Evolutionary conservation across 2,329 filamentous ascomycete genomes (phyloP).

Genomic region (Colletotrichum sp.): DNA sequence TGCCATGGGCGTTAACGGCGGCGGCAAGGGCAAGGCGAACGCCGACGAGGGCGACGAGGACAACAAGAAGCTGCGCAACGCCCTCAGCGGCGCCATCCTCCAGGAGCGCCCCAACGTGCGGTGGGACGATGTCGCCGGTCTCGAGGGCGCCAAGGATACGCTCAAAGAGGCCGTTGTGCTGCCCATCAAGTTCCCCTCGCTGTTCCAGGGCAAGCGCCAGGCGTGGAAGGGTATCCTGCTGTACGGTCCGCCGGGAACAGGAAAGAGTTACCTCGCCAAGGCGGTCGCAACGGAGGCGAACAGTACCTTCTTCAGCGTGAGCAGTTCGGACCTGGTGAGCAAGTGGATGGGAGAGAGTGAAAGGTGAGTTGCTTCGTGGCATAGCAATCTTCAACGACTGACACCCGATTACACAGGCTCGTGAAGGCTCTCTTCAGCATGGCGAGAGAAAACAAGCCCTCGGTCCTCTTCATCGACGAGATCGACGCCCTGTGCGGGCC

Average conservation of each 20-base stretch:
- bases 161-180: constrained; percentile 97
- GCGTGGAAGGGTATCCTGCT: constrained; percentile 98
- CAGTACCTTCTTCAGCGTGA: constrained; percentile 98
- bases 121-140: constrained; percentile 97
- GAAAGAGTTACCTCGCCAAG: constrained; percentile 97
- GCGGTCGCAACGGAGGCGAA: constrained; percentile 98
- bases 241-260: constrained; percentile 94
- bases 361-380: constrained; percentile 60
- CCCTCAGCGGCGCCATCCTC: constrained; percentile 88
- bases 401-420: constrained; percentile 60
- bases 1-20: constrained; percentile 69
- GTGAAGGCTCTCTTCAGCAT: constrained; percentile 98
- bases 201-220: constrained; percentile 95
- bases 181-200: constrained; percentile 96
- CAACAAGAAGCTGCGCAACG: constrained; percentile 91
- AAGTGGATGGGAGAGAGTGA: constrained; percentile 99
- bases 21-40: constrained; percentile 63
- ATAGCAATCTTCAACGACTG: neutral
- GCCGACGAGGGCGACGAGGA: constrained; percentile 84
- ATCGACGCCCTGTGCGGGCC: constrained; percentile 96
- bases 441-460: constrained; percentile 96
- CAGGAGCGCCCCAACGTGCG: constrained; percentile 95
- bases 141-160: constrained; percentile 94
- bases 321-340: constrained; percentile 94
- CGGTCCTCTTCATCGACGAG: constrained; percentile 98